phyloP scores from a whole-genome alignment of 2,329 filamentous ascomycete genomes.

The Aspergillus melleus region DNA sequence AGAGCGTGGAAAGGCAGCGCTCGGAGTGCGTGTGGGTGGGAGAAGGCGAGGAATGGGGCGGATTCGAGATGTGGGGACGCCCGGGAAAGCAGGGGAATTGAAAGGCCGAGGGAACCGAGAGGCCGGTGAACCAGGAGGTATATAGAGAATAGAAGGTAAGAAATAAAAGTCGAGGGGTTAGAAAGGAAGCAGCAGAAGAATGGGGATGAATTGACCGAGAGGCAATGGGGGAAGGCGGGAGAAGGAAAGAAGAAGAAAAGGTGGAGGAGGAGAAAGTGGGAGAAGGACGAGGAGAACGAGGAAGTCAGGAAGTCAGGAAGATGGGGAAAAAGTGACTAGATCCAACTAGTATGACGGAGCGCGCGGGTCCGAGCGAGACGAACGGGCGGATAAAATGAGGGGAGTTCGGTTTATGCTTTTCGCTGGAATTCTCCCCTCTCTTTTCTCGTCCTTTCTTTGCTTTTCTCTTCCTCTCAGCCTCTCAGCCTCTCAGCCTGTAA shows the following conservation, averaged over 20 bases:
- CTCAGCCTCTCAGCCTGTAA: too few species aligned
- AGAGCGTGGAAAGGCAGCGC: conserved; percentile 1
- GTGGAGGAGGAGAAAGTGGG: not conserved
- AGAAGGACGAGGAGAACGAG: not conserved
- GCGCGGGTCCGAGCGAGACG: not conserved
- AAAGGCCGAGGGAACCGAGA: not conserved
- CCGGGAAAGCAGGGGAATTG: conserved; percentile 2
- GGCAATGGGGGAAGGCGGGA: conserved; percentile 10
- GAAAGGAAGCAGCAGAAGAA: not conserved
- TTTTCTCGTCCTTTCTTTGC: not conserved
- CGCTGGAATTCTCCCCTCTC: not conserved
- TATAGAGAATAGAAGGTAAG: conserved; percentile 12
- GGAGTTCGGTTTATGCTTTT: not conserved
- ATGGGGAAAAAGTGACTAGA: not conserved
- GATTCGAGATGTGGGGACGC: conserved; percentile 16
- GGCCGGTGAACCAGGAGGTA: conserved; percentile 16
- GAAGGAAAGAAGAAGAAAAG: conserved; percentile 15
- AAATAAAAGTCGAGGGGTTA: not conserved
- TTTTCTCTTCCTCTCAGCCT: too few species aligned
- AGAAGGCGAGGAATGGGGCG: conserved; percentile 17
- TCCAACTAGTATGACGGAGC: not conserved
- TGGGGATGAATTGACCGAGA: not conserved
- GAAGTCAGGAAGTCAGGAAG: not conserved
- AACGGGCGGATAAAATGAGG: not conserved
- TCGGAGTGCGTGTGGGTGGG: conserved; percentile 13